phyloP scores from a whole-genome alignment of 2,329 filamentous ascomycete species.

The Talaromyces sp. region DNA sequence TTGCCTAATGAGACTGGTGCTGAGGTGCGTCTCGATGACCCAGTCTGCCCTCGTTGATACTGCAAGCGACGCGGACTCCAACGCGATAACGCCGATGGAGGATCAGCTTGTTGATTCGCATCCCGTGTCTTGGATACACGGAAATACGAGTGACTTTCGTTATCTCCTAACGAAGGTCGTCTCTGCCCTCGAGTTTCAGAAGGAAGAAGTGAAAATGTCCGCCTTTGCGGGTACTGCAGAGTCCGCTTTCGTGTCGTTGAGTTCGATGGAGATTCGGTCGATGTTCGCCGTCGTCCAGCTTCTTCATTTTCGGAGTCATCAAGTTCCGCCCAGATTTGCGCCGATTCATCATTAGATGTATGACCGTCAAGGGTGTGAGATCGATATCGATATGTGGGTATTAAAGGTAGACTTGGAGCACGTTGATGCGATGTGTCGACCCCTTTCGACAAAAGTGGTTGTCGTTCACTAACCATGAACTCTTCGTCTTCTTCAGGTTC shows the following conservation, averaged over 20 bases:
- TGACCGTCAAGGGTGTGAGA: slow-evolving; percentile 53
- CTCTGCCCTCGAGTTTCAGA: slow-evolving; percentile 8
- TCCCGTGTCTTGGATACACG: slow-evolving; percentile 7
- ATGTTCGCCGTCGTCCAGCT: neutral
- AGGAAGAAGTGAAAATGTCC: slow-evolving; percentile 13
- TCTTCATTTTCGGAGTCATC: slow-evolving; percentile 62
- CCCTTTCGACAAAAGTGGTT: slow-evolving; percentile 37
- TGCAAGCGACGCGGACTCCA: slow-evolving; percentile 25
- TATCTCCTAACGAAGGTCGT: slow-evolving; percentile 1
- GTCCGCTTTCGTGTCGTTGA: neutral
- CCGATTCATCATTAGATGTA: slow-evolving; percentile 60
- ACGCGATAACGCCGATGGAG: slow-evolving; percentile 2
- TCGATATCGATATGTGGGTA: slow-evolving; percentile 38
- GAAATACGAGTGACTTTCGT: neutral
- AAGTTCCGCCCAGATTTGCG: slow-evolving; percentile 84
- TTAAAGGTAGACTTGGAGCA: slow-evolving; percentile 33
- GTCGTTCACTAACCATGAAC: slow-evolving; percentile 38
- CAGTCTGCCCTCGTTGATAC: slow-evolving; percentile 14
- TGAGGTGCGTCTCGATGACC: slow-evolving; percentile 27
- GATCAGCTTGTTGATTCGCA: neutral
- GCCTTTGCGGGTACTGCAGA: slow-evolving; percentile 4
- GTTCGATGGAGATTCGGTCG: neutral
- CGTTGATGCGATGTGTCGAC: slow-evolving; percentile 31
- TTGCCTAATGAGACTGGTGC: slow-evolving; percentile 24
- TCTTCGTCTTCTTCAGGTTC: slow-evolving; percentile 35